A percentile compares a stretch with the other conserved stretches of the same genome.
These are phyloP conservation scores for Stachybotrys echinatus DNA, from an alignment of 2,329 filamentous ascomycete genomes.

Conservation along the genomic window DNA sequence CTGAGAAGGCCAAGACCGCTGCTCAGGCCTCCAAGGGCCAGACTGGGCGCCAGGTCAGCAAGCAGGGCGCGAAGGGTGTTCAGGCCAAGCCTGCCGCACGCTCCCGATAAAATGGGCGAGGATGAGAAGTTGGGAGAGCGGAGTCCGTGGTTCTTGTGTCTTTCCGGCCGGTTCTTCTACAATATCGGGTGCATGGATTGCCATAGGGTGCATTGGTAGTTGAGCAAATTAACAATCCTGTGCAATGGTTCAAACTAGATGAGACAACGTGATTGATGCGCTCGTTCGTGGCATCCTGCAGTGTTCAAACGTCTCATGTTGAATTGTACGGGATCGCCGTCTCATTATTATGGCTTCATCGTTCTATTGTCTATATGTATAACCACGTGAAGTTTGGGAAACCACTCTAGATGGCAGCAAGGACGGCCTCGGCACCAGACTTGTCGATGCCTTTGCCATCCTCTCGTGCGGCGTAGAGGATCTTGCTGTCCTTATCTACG, in stretches of 20 bases:
- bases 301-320: no score
- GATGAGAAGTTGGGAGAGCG: slow-evolving; percentile 18
- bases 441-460: slow-evolving; percentile 39
- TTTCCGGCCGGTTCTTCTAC: slow-evolving; percentile 37
- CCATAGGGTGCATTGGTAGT: slow-evolving; percentile 38
- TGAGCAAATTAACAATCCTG: slow-evolving; percentile 29
- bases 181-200: slow-evolving; percentile 36
- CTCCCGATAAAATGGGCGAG: slow-evolving; percentile 56
- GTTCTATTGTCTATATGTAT: no score
- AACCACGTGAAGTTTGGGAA: no score
- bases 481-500: slow-evolving; percentile 71
- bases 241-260: slow-evolving; percentile 22
- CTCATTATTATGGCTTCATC: no score
- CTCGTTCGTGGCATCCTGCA: no score
- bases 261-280: not conserved
- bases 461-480: slow-evolving; percentile 76
- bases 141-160: slow-evolving; percentile 37
- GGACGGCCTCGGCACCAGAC: slow-evolving; percentile 48
- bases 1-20: slow-evolving; percentile 95
- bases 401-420: slow-evolving; percentile 47
- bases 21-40: slow-evolving; percentile 70
- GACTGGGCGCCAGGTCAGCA: slow-evolving; percentile 77
- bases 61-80: slow-evolving; percentile 94
- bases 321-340: no score
- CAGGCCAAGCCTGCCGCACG: slow-evolving; percentile 79